Evolutionary conservation across 768 basidiomycete species (phyloP).

Genomic region (Boletus vermiculosoides): DNA sequence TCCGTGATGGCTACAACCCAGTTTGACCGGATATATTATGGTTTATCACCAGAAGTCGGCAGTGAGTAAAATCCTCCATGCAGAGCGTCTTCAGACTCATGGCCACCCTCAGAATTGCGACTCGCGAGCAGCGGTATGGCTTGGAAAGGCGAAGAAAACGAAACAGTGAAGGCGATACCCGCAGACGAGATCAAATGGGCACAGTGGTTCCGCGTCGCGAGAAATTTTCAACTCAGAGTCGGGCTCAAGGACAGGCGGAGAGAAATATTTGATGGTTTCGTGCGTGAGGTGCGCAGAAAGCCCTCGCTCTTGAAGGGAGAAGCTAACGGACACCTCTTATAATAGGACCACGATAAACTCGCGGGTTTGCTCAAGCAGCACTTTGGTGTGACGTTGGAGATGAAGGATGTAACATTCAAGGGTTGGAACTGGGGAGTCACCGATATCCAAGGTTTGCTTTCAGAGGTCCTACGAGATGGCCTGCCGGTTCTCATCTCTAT

Average conservation of each 20-base stretch:
- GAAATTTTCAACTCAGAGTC: constrained; percentile 86
- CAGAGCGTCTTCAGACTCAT: background rate
- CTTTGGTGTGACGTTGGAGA: constrained; percentile 83
- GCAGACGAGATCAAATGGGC: constrained; percentile 81
- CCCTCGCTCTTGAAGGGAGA: background rate
- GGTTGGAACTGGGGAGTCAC: constrained; percentile 99
- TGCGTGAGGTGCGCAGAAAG: constrained; percentile 63
- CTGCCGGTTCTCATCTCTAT: constrained; percentile 1
- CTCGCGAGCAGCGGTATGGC: constrained; percentile 89
- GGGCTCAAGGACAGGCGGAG: constrained; percentile 73
- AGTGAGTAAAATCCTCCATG: constrained; percentile 54
- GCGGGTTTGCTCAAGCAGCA: constrained; percentile 78
- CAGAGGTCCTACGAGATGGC: background rate
- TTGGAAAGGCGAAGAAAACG: constrained; percentile 81
- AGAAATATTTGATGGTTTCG: constrained; percentile 92
- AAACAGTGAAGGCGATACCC: constrained; percentile 60
- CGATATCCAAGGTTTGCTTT: constrained; percentile 78
- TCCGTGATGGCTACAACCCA: constrained; percentile 62
- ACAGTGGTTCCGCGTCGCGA: constrained; percentile 89
- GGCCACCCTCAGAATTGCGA: constrained; percentile 65
- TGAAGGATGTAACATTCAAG: constrained; percentile 82
- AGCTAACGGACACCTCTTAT: background rate
- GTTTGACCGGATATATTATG: constrained; percentile 84
- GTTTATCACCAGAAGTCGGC: constrained; percentile 66
- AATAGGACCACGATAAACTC: constrained; percentile 89